Conservation (phyloP, 2,329 filamentous ascomycete species). For the Clarireedia paspali region DNA sequence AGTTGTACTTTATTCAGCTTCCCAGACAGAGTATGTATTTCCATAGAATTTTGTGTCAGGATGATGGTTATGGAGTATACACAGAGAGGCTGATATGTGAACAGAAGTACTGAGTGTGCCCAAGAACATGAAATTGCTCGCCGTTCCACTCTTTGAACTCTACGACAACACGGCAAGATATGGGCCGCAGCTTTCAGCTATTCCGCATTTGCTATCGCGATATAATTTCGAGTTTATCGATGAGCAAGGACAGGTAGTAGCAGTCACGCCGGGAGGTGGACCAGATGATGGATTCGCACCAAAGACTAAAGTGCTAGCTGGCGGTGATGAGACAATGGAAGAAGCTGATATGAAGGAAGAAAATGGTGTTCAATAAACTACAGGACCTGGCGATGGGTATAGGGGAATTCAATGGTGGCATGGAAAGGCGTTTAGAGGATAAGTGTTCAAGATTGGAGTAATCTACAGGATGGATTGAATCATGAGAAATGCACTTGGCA, state of each 20-base stretch:
- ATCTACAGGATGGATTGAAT: slow-evolving; percentile 6
- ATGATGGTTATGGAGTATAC: background rate
- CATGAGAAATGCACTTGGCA: background rate
- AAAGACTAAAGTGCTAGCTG: slow-evolving; percentile 58
- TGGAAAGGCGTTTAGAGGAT: slow-evolving; percentile 18
- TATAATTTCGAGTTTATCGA: slow-evolving; percentile 99
- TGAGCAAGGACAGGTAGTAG: slow-evolving; percentile 81
- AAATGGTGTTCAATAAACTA: slow-evolving; percentile 32
- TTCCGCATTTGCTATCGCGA: slow-evolving; percentile 85
- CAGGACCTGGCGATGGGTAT: background rate
- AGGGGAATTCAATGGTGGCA: background rate
- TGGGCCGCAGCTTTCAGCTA: slow-evolving; percentile 90
- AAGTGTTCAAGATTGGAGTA: slow-evolving; percentile 11
- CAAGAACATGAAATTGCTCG: slow-evolving; percentile 99
- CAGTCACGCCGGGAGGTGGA: slow-evolving; percentile 68
- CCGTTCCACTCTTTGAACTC: slow-evolving; percentile 92
- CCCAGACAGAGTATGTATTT: slow-evolving; percentile 71
- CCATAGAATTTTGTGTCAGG: background rate
- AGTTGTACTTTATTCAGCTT: slow-evolving; percentile 93
- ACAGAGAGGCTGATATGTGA: slow-evolving; percentile 9
- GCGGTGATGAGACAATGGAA: slow-evolving; percentile 49
- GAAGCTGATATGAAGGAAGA: slow-evolving; percentile 26
- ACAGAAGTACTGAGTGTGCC: slow-evolving; percentile 90
- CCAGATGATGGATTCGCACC: slow-evolving; percentile 48
- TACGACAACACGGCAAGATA: slow-evolving; percentile 97